Evolutionary conservation across 2,329 filamentous ascomycete species (phyloP).

Genomic region (Fusarium tjaetaba): DNA sequence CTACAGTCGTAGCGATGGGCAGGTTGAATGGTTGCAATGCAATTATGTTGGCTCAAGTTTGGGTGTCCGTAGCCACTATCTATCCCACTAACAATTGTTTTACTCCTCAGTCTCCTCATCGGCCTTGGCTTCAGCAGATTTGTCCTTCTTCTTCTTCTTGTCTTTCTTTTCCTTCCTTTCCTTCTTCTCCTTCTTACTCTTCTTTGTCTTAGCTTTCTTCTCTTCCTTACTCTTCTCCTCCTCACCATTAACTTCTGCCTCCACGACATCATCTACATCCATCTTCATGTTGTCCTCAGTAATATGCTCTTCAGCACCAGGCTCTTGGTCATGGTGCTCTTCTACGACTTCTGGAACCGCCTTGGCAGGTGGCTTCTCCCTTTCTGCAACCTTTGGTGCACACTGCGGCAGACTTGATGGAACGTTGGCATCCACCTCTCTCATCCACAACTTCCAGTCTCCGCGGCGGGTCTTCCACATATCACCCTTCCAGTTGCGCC

Average conservation of each 20-base stretch:
- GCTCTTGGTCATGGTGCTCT: constrained; percentile 1
- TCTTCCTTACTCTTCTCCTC: constrained; percentile 1
- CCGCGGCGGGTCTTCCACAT: constrained; percentile 62
- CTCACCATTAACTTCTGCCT: constrained; percentile 6
- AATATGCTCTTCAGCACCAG: background rate
- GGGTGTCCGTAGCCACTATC: constrained; percentile 33
- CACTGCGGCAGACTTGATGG: constrained; percentile 32
- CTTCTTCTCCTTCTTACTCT: background rate
- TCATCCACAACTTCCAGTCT: constrained; percentile 68
- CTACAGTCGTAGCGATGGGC: background rate
- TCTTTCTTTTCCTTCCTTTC: constrained; percentile 17
- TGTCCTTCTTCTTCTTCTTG: constrained; percentile 28
- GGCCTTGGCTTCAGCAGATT: constrained; percentile 3
- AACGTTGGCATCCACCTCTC: constrained; percentile 53
- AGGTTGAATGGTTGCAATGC: background rate
- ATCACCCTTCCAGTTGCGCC: constrained; percentile 68
- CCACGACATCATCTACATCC: constrained; percentile 16
- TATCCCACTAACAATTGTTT: constrained; percentile 9
- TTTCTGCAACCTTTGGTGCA: constrained; percentile 19
- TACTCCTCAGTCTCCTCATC: constrained; percentile 23
- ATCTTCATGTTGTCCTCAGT: constrained; percentile 10
- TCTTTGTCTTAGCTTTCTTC: background rate
- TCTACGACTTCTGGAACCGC: background rate
- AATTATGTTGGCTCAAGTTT: constrained; percentile 12
- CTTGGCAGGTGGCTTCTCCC: background rate